Evolutionary conservation across 2,329 filamentous ascomycete species (phyloP), one percentile per base, ranked within the genome.

Genomic region (Cercospora citrullina): DNA sequence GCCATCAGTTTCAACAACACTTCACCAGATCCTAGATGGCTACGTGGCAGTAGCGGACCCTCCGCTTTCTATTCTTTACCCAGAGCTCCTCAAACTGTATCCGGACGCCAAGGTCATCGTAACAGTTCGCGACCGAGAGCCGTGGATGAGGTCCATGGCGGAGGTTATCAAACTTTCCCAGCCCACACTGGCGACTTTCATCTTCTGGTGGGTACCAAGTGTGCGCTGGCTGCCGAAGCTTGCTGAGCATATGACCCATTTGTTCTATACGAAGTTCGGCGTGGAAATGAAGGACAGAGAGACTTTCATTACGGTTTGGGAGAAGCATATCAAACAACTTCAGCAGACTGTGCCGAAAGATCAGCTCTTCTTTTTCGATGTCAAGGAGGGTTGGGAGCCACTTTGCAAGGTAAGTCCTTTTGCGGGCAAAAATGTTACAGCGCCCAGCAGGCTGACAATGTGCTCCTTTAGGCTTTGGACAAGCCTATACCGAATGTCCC

Each of bases 81-180:
- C 73, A 30, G 79, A 81, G 57, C 69, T 81, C 7, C 69, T 77
- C 18, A 58, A 70, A 9, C 72, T 77, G 0, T 80, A 80, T 60
- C 80, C 80, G 0, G 70, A 76, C 0, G 79, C 79, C 5, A 79
- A 80, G 61, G 73, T 80, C 58, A 76, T 80, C 23, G 68, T 78
- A 21, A 76, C 72, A 5, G 68, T 68, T 7, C 72, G 79, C 9
- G 72, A 76, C 31, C 33, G 18, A 7, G 53, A 59, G 36, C 57
- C 42, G 12, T 67, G 42, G 45, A 53, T 59, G 23, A n/a, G 45
- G n/a, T 51, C 63, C 9, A 33, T 48, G 45, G 36, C 63, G 31
- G 45, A 28, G 14, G 33, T 59, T 14, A 51, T 68, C 33, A 65
- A 68, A 48, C 42, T 58, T n/a, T 28, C 64, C 4, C 30, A 64